phyloP scores from a whole-genome alignment of 2,329 filamentous ascomycete species.

The Monosporascus ibericus region DNA sequence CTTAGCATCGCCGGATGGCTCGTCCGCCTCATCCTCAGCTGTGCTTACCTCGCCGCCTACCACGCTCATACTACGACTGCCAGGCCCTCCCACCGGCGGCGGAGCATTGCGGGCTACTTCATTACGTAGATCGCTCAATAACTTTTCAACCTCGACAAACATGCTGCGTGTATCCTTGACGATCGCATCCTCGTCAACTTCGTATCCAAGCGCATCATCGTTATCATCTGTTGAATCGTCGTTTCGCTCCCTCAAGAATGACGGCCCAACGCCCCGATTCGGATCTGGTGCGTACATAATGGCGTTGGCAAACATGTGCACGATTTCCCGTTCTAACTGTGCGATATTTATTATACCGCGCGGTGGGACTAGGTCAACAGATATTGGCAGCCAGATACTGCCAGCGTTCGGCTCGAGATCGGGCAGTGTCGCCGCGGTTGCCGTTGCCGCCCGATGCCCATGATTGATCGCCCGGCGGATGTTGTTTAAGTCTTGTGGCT shows the following conservation, averaged over 20 bases:
- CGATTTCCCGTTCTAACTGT: slow-evolving; percentile 86
- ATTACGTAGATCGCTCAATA: slow-evolving; percentile 68
- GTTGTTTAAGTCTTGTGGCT: slow-evolving; percentile 70
- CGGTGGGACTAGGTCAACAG: slow-evolving; percentile 74
- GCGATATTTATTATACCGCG: slow-evolving; percentile 88
- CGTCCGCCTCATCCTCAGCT: slow-evolving; percentile 42
- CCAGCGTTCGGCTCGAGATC: slow-evolving; percentile 52
- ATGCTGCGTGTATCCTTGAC: slow-evolving; percentile 85
- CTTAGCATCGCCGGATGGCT: slow-evolving; percentile 35
- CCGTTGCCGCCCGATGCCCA: slow-evolving; percentile 59
- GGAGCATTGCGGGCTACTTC: slow-evolving; percentile 50
- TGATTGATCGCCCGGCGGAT: slow-evolving; percentile 71
- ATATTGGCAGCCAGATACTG: slow-evolving; percentile 60
- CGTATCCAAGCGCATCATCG: slow-evolving; percentile 48
- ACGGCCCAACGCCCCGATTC: slow-evolving; percentile 60
- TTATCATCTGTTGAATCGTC: slow-evolving; percentile 30
- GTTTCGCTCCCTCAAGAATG: slow-evolving; percentile 43
- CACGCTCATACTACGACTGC: slow-evolving; percentile 25
- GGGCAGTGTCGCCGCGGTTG: slow-evolving; percentile 54
- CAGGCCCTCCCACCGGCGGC: slow-evolving; percentile 22
- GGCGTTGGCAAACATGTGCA: slow-evolving; percentile 96
- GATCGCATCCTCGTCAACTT: slow-evolving; percentile 75
- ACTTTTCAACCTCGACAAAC: slow-evolving; percentile 80
- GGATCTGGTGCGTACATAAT: slow-evolving; percentile 96
- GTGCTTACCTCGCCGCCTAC: slow-evolving; percentile 36